Conservation (phyloP, 495 filamentous ascomycete genomes). For the Margaritispora aquatica region DNA sequence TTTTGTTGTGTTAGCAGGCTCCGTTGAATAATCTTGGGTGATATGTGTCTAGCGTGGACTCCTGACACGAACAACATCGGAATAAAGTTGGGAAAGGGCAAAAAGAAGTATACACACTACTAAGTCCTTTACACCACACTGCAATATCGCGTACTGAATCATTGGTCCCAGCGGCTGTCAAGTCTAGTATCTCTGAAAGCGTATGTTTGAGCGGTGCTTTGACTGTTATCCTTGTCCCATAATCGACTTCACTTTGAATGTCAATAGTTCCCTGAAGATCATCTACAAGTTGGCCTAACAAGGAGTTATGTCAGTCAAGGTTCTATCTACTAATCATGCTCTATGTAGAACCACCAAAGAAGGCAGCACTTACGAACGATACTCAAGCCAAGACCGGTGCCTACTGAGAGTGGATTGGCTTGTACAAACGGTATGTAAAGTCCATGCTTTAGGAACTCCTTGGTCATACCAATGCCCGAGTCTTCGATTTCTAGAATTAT, state of each 20-base stretch:
- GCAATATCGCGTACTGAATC: neutral
- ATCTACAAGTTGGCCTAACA: constrained; percentile 46
- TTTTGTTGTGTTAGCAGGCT: neutral
- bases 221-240: constrained; percentile 7
- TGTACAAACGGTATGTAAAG: constrained; percentile 53
- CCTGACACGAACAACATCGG: too few species aligned
- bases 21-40: too few species aligned
- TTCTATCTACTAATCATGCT: neutral
- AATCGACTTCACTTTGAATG: constrained; percentile 27
- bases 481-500: constrained; percentile 8
- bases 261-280: constrained; percentile 52
- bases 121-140: constrained; percentile 2
- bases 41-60: too few species aligned
- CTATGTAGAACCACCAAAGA: neutral
- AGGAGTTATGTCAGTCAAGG: neutral
- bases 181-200: neutral
- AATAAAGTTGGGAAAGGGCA: too few species aligned
- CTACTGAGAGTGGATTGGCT: constrained; percentile 55
- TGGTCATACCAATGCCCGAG: constrained; percentile 48
- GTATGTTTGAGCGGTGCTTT: neutral
- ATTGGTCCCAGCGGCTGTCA: neutral
- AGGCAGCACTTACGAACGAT: constrained; percentile 37
- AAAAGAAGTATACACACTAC: neutral
- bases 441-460: constrained; percentile 54
- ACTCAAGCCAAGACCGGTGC: constrained; percentile 59